Base-by-base conservation (phyloP, 2,329 filamentous ascomycete species). In the Fusarium sp. region DNA sequence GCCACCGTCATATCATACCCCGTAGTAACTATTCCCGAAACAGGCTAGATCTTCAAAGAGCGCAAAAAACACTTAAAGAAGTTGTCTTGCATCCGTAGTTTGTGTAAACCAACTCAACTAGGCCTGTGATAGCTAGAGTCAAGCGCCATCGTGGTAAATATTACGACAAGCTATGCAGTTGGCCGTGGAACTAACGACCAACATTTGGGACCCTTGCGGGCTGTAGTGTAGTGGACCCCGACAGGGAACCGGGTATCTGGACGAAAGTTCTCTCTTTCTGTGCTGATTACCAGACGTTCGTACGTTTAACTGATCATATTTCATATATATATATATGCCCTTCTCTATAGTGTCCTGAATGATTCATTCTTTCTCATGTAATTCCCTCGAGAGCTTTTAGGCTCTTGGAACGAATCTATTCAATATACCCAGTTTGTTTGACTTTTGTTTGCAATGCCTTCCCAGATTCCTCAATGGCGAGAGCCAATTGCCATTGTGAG, bases 401-500 rank as follows among this genome's bases (percentile, higher is more conserved):
- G 26, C 48, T 27, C 10, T 27, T 52, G 33, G 33, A 6, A 8
- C 13, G 23, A n/a, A 52, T 52, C 12, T 15, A 40, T 38, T 32
- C 37, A 23, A 20, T 52, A 52, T 52, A 52, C 48, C 33, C 33
- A n/a, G 11, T 52, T 52, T 52, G 48, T 52, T 52, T 40, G 20
- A 64, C 35, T 45, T 59, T 48, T 40, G 58, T 60, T 53, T 32
- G 27, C 50, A 57, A 74, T 74, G 72, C 45, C 63, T 55, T 70
- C 72, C 2, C 52, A 75, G 15, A 55, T 74, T 37, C 65, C 64
- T 61, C 67, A 70, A 73, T 74, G 72, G 72, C 61, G 70, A 38
- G 72, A 74, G 60, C 71, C 71, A 41, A 74, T 74, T 52, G 71
- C 71, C 55, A 74, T 74, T 44, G 71, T 74, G 32, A 61, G 71